Evolutionary conservation across 768 basidiomycete genomes (phyloP).

Genomic region (Royoungia palumana): DNA sequence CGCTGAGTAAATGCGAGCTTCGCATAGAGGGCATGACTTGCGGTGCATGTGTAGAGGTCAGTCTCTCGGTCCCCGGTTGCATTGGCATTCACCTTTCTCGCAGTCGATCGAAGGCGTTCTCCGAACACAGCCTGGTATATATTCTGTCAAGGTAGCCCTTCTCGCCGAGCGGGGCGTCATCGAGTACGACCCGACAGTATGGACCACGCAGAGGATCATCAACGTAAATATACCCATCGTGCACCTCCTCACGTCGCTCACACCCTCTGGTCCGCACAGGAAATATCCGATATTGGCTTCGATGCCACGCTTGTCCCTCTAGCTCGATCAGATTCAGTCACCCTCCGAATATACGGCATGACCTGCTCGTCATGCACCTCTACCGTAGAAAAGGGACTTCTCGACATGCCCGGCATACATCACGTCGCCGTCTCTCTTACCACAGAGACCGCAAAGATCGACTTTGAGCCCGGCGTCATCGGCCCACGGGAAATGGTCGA

Average conservation of each 20-base stretch:
- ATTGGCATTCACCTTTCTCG: background rate
- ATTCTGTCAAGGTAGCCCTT: constrained; percentile 91
- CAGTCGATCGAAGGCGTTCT: constrained; percentile 87
- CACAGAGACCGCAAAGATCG: constrained; percentile 69
- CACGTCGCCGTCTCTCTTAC: constrained; percentile 71
- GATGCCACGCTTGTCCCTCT: constrained; percentile 77
- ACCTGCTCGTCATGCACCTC: constrained; percentile 81
- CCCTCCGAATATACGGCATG: constrained; percentile 87
- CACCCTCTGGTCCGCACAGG: constrained; percentile 42
- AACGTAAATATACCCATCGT: constrained; percentile 39
- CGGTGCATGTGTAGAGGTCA: constrained; percentile 82
- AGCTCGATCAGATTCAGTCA: constrained; percentile 60
- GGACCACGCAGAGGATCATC: constrained; percentile 79
- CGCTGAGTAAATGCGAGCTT: constrained; percentile 64
- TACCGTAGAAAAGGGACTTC: constrained; percentile 69
- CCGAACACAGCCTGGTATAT: constrained; percentile 80
- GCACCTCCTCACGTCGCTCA: constrained; percentile 2
- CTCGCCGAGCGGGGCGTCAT: constrained; percentile 90
- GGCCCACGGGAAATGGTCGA: constrained; percentile 88
- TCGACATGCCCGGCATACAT: constrained; percentile 67
- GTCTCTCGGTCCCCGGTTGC: constrained; percentile 15
- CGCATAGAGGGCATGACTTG: constrained; percentile 91
- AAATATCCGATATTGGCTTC: constrained; percentile 92
- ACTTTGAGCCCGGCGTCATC: constrained; percentile 70
- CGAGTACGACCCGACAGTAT: constrained; percentile 81